Evolutionary conservation across 2,329 filamentous ascomycete species (phyloP).

Genomic region (Madurella mycetomatis): DNA sequence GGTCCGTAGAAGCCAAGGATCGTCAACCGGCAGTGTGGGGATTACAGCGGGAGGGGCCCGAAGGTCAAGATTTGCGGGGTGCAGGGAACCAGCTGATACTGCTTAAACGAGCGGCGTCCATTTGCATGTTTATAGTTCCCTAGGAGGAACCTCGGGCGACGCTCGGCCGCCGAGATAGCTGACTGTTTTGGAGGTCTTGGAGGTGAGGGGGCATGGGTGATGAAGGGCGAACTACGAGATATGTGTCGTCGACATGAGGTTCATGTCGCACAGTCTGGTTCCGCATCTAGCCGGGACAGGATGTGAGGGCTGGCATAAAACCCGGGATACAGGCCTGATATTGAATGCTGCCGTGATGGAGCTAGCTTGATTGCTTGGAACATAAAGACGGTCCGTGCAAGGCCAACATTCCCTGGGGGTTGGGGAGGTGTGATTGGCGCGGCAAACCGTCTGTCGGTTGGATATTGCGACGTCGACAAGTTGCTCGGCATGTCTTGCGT

Average conservation of each 20-base stretch:
- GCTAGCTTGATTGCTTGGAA: too few species aligned
- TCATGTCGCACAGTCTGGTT: neutral
- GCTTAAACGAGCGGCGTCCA: conserved; percentile 13
- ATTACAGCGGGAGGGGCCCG: neutral
- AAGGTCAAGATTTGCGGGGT: conserved; percentile 18
- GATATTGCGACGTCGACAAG: conserved; percentile 8
- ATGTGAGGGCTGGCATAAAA: neutral
- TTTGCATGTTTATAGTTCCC: neutral
- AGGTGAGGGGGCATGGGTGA: too few species aligned
- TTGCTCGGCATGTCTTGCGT: neutral
- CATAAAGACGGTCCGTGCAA: conserved; percentile 1
- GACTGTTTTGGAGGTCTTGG: too few species aligned
- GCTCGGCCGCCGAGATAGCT: neutral
- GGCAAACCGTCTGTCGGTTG: conserved; percentile 4
- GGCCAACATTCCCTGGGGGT: neutral
- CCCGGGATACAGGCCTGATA: conserved; percentile 4
- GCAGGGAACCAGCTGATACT: conserved; percentile 6
- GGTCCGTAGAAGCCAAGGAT: conserved; percentile 11
- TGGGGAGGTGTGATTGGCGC: conserved; percentile 14
- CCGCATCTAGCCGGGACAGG: neutral
- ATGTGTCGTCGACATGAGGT: neutral
- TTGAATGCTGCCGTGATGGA: conserved; percentile 2
- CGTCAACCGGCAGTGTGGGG: neutral
- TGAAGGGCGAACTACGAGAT: too few species aligned
- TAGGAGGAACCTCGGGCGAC: conserved; percentile 1